Evolutionary conservation across 768 basidiomycete genomes (phyloP).

Genomic region (Tricholoma matsutake): DNA sequence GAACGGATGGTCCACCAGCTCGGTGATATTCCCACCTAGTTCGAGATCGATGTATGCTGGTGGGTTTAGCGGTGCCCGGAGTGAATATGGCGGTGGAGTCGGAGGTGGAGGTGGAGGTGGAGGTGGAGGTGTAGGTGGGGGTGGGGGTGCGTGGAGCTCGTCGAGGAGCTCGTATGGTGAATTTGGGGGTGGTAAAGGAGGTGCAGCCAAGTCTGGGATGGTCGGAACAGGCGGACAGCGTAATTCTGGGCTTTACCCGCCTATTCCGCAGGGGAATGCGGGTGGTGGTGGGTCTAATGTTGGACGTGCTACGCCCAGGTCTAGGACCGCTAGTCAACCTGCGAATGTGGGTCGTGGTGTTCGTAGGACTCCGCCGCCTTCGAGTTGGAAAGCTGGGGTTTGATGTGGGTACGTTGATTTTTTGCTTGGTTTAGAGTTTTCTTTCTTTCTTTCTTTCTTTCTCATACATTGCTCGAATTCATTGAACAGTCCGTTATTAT

Average conservation of each 20-base stretch:
- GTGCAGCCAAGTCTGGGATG: neutral
- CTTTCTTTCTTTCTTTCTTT: conserved; percentile 5
- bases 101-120: conserved; percentile 32
- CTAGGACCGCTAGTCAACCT: conserved; percentile 47
- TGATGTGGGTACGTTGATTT: conserved; percentile 11
- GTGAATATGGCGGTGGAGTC: conserved; percentile 51
- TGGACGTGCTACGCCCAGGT: conserved; percentile 22
- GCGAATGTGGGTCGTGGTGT: conserved; percentile 27
- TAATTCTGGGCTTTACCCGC: conserved; percentile 42
- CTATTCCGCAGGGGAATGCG: conserved; percentile 29
- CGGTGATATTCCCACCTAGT: conserved; percentile 48
- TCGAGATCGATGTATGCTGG: conserved; percentile 59
- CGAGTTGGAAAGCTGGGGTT: conserved; percentile 54
- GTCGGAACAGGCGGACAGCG: conserved; percentile 18
- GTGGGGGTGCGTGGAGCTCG: conserved; percentile 46
- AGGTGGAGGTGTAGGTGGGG: conserved; percentile 39
- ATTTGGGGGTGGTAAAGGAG: conserved; percentile 40
- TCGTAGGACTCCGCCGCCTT: conserved; percentile 49
- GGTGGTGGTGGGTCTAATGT: conserved; percentile 11
- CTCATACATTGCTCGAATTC: conserved; percentile 11
- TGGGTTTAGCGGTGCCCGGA: conserved; percentile 50
- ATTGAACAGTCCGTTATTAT: neutral
- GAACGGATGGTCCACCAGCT: conserved; percentile 43
- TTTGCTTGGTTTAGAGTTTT: neutral
- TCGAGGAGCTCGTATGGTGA: conserved; percentile 74